Conservation (phyloP, 1,284 basidiomycete genomes). For the Ustilago sp. region DNA sequence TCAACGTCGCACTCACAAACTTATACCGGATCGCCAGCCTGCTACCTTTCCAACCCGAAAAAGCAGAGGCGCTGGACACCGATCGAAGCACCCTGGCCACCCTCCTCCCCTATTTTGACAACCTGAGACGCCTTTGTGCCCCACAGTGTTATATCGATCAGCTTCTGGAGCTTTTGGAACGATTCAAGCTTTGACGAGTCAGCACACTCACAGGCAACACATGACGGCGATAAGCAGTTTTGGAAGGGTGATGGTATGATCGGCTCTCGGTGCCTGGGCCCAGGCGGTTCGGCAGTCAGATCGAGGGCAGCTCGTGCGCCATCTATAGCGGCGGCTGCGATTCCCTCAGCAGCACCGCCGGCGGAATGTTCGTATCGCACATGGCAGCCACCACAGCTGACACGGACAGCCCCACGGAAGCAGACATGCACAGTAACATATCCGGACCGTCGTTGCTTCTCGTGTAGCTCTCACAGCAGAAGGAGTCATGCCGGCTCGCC, state of each 20-base stretch:
- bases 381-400: conserved; percentile 20
- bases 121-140: too few relatives aligned
- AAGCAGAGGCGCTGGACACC: too few relatives aligned
- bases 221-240: conserved; percentile 18
- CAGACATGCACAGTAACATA: not conserved
- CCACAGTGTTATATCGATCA: too few relatives aligned
- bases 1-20: not conserved
- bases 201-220: not conserved
- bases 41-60: too few relatives aligned
- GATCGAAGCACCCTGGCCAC: too few relatives aligned
- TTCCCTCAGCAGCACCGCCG: conserved; percentile 5
- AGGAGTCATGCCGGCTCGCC: conserved; percentile 6
- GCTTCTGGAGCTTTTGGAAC: too few relatives aligned
- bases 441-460: conserved; percentile 11
- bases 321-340: not conserved
- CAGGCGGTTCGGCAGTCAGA: conserved; percentile 27
- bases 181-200: too few relatives aligned
- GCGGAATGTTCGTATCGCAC: conserved; percentile 41
- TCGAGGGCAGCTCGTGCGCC: conserved; percentile 22
- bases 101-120: too few relatives aligned
- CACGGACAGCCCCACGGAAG: not conserved
- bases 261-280: conserved; percentile 39
- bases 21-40: too few relatives aligned
- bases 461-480: not conserved
- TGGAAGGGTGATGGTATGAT: conserved; percentile 46